These are phyloP conservation scores for Plantago major DNA, from an alignment of 257 asterid genomes.

Conservation along the genomic window DNA sequence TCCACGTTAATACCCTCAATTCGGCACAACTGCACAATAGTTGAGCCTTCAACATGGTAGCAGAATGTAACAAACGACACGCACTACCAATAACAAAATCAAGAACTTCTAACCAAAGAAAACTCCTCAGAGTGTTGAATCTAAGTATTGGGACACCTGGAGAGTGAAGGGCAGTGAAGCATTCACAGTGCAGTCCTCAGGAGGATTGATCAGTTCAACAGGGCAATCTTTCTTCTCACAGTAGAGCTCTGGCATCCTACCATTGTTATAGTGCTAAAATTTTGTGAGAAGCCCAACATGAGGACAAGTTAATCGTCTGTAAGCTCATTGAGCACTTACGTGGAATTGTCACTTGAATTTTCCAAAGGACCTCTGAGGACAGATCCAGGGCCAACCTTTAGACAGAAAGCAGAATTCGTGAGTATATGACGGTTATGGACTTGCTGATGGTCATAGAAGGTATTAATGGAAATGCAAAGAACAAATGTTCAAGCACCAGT, in stretches of 20 bases:
- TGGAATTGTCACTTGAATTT: slow-evolving; percentile 46
- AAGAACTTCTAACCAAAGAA: slow-evolving; percentile 35
- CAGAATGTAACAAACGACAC: slow-evolving; percentile 18
- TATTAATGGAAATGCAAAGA: slow-evolving; percentile 10
- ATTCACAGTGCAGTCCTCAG: slow-evolving; percentile 91
- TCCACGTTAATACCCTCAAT: slow-evolving; percentile 71
- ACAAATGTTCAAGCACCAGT: no score
- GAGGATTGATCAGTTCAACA: slow-evolving; percentile 70
- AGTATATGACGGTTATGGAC: slow-evolving; percentile 21
- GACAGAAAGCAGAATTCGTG: slow-evolving; percentile 16
- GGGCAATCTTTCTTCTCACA: slow-evolving; percentile 61
- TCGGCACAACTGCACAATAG: slow-evolving; percentile 69
- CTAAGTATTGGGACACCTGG: slow-evolving; percentile 57
- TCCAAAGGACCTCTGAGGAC: slow-evolving; percentile 64
- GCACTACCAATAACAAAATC: slow-evolving; percentile 22
- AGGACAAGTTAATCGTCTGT: slow-evolving; percentile 8
- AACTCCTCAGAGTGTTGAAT: slow-evolving; percentile 37
- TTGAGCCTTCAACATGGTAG: slow-evolving; percentile 15
- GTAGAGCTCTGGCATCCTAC: slow-evolving; percentile 51
- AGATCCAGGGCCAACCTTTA: slow-evolving; percentile 90
- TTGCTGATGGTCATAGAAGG: slow-evolving; percentile 5
- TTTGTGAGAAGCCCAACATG: slow-evolving; percentile 11
- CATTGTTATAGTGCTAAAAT: slow-evolving; percentile 11
- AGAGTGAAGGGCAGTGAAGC: slow-evolving; percentile 77
- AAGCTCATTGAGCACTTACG: slow-evolving; percentile 38